Percentiles rank a stretch among this genome's conserved stretches.
Evolutionary conservation across 495 filamentous ascomycete species (phyloP).

Genomic region (Pseudotulostoma volvatum): DNA sequence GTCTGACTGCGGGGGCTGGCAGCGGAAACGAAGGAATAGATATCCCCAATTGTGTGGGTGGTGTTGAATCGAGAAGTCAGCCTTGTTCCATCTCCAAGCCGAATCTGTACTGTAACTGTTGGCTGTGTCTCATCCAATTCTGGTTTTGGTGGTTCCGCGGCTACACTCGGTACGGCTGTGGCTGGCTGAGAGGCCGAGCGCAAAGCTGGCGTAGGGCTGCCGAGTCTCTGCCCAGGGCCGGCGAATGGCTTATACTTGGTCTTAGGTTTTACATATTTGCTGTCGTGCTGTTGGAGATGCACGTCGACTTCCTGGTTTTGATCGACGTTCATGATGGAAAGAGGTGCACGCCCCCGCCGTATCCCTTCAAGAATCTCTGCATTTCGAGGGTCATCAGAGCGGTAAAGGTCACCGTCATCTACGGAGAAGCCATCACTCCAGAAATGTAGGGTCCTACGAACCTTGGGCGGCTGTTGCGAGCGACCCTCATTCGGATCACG

Average conservation of each 20-base stretch:
- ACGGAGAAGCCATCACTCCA: slow-evolving; percentile 93
- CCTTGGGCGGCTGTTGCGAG: slow-evolving; percentile 27
- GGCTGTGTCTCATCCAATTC: slow-evolving; percentile 63
- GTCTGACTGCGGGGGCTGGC: slow-evolving; percentile 41
- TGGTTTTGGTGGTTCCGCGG: slow-evolving; percentile 24
- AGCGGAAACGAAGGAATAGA: slow-evolving; percentile 69
- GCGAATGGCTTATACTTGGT: slow-evolving; percentile 76
- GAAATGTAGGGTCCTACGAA: slow-evolving; percentile 63
- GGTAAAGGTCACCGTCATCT: slow-evolving; percentile 80
- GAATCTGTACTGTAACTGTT: slow-evolving; percentile 63
- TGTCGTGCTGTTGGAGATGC: slow-evolving; percentile 69
- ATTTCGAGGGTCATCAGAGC: slow-evolving; percentile 79
- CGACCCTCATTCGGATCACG: slow-evolving; percentile 39
- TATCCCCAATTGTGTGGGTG: slow-evolving; percentile 74
- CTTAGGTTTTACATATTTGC: slow-evolving; percentile 68
- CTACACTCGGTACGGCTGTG: slow-evolving; percentile 12
- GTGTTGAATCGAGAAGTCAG: slow-evolving; percentile 83
- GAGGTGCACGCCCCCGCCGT: slow-evolving; percentile 67
- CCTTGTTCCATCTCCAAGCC: slow-evolving; percentile 77
- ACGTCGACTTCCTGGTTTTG: slow-evolving; percentile 81
- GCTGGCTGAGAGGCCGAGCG: slow-evolving; percentile 19
- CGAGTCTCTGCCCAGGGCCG: slow-evolving; percentile 72
- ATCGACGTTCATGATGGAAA: slow-evolving; percentile 76
- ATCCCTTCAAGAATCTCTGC: slow-evolving; percentile 69
- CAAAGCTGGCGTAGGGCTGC: slow-evolving; percentile 69